Conservation (phyloP, 169 alveolate genomes). For the Cyclospora cayetanensis region DNA sequence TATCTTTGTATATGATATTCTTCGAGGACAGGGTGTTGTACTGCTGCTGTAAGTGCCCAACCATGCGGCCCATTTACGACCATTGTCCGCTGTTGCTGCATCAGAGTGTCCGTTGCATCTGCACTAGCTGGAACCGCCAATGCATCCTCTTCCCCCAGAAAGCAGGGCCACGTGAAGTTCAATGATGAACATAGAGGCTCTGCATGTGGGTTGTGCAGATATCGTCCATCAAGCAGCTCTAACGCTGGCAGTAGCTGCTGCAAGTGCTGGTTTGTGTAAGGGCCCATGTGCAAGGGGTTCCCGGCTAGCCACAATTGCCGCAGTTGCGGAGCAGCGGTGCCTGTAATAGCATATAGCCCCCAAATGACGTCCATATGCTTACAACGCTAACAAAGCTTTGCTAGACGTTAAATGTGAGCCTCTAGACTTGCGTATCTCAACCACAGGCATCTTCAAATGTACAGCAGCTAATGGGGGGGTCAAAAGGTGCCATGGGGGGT, state of each 20-base stretch:
- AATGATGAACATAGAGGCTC: constrained; percentile 2
- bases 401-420: too few relatives aligned
- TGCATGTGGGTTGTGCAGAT: neutral
- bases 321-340: constrained; percentile 56
- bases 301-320: constrained; percentile 68
- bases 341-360: constrained; percentile 13
- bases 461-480: too few relatives aligned
- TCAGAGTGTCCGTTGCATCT: neutral
- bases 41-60: constrained; percentile 56
- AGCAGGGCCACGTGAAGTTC: neutral
- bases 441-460: too few relatives aligned
- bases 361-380: too few relatives aligned
- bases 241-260: constrained; percentile 61
- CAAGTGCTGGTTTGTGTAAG: constrained; percentile 43
- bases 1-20: constrained; percentile 49
- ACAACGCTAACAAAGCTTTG: too few relatives aligned
- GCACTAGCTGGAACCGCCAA: neutral
- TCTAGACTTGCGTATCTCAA: too few relatives aligned
- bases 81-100: neutral
- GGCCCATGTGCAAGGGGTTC: constrained; percentile 38
- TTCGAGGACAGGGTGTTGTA: constrained; percentile 12
- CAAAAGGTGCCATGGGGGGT: too few relatives aligned
- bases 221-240: constrained; percentile 42
- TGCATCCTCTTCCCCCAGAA: neutral
- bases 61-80: constrained; percentile 20